Percentiles rank a stretch among this genome's conserved stretches.
phyloP scores from a whole-genome alignment of 768 basidiomycete genomes.

The Hydnomerulius pinastri region DNA sequence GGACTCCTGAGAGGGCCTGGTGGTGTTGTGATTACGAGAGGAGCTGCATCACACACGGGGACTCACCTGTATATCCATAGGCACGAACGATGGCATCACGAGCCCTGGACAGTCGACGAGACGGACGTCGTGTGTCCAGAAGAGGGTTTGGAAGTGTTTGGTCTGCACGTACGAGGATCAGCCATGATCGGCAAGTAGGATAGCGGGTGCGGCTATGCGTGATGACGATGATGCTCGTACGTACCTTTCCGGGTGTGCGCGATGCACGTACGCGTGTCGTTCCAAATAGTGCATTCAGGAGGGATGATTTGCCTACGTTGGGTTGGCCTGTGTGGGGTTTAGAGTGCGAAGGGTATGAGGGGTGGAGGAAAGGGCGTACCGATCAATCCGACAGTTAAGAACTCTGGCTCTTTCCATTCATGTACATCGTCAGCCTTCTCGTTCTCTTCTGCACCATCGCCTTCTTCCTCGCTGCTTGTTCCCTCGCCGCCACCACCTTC shows the following conservation, averaged over 20 bases:
- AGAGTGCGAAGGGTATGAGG: not conserved
- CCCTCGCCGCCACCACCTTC: not conserved
- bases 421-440: constrained; percentile 5
- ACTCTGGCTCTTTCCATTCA: constrained; percentile 47
- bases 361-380: constrained; percentile 41
- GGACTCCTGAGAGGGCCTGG: constrained; percentile 67
- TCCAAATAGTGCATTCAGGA: constrained; percentile 91
- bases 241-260: constrained; percentile 83
- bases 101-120: constrained; percentile 96
- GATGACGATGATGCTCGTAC: not conserved
- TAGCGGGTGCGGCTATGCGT: too few relatives aligned
- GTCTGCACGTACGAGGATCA: constrained; percentile 49
- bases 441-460: constrained; percentile 12
- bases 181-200: too few relatives aligned
- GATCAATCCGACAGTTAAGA: constrained; percentile 80
- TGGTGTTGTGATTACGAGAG: not conserved
- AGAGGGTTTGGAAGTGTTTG: constrained; percentile 94
- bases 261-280: constrained; percentile 76
- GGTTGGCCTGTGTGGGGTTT: constrained; percentile 65
- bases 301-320: constrained; percentile 93
- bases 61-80: constrained; percentile 79
- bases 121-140: constrained; percentile 82
- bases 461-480: constrained; percentile 19
- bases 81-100: constrained; percentile 82
- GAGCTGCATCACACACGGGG: not conserved